A percentile compares a stretch with the other conserved stretches of the same genome.
Conservation (phyloP, 805 yeast species). For the Candida vartiovaarae region DNA sequence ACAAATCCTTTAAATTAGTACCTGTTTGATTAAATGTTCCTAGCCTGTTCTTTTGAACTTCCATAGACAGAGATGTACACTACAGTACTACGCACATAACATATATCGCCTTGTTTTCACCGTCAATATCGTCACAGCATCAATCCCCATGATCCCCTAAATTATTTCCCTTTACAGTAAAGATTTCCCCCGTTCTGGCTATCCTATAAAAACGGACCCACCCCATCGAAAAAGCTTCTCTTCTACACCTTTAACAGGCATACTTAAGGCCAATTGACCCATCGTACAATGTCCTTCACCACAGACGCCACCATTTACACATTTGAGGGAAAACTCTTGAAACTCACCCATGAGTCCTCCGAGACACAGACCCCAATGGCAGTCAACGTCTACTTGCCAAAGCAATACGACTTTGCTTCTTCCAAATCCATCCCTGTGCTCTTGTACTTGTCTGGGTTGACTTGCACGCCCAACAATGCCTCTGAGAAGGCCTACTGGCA, state of each 20-base stretch:
- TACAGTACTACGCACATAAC: too few relatives aligned
- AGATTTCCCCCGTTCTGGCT: not conserved
- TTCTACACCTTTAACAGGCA: not conserved
- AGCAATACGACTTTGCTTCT: conserved; percentile 28
- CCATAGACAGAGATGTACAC: too few relatives aligned
- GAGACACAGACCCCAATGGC: conserved; percentile 68
- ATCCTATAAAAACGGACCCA: not conserved
- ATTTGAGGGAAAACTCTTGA: conserved; percentile 71
- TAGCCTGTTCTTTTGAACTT: too few relatives aligned
- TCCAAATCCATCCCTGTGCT: conserved; percentile 57
- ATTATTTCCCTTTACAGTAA: not conserved
- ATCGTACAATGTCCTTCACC: conserved; percentile 14
- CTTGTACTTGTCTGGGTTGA: conserved; percentile 78
- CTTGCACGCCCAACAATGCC: conserved; percentile 91
- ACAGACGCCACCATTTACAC: conserved; percentile 29
- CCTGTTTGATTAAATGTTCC: too few relatives aligned
- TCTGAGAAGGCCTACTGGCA: conserved; percentile 89
- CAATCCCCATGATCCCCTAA: too few relatives aligned
- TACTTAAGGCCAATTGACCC: not conserved
- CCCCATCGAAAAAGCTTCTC: not conserved
- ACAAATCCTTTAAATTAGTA: not conserved
- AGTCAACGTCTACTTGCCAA: conserved; percentile 78
- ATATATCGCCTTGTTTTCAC: too few relatives aligned
- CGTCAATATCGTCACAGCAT: too few relatives aligned
- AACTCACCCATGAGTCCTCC: conserved; percentile 66